A percentile compares a stretch with the other conserved stretches of the same genome.
Conservation (phyloP, 2,329 filamentous ascomycete species). For the Ophiostoma ips region DNA sequence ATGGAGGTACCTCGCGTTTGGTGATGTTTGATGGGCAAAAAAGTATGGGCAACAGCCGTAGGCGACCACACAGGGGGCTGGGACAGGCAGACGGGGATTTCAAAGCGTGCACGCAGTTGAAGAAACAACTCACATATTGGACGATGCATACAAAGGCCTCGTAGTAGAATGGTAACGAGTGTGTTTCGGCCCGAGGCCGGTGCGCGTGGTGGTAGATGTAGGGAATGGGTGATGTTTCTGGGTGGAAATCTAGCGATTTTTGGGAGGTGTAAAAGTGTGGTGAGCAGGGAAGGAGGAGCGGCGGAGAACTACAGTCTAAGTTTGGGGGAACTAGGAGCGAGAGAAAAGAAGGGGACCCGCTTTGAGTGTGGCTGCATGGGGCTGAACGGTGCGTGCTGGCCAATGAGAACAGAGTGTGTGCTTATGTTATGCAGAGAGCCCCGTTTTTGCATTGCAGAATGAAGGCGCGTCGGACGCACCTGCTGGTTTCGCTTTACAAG, state of each 20-base stretch:
- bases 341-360: constrained; percentile 1
- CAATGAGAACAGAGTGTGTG: neutral
- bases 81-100: neutral
- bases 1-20: constrained; percentile 10
- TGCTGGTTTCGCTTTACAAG: no score
- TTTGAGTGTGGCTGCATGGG: neutral
- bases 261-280: constrained; percentile 10
- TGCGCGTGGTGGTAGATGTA: constrained; percentile 1
- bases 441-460: no score
- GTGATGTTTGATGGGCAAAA: constrained; percentile 10
- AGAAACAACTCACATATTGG: constrained; percentile 1
- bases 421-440: neutral
- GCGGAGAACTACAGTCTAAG: constrained; percentile 7
- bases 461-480: no score
- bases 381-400: neutral
- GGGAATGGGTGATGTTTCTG: constrained; percentile 5
- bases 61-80: neutral
- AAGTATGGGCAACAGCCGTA: neutral
- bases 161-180: neutral
- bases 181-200: neutral
- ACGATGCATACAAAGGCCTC: neutral
- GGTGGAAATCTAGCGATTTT: constrained; percentile 10
- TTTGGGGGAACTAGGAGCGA: constrained; percentile 4
- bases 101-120: neutral
- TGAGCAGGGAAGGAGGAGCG: constrained; percentile 8